Percentiles rank a stretch among this genome's conserved stretches.
Evolutionary conservation across 164 flowering plant species (phyloP).

Genomic region (Umbilicus rupestris): DNA sequence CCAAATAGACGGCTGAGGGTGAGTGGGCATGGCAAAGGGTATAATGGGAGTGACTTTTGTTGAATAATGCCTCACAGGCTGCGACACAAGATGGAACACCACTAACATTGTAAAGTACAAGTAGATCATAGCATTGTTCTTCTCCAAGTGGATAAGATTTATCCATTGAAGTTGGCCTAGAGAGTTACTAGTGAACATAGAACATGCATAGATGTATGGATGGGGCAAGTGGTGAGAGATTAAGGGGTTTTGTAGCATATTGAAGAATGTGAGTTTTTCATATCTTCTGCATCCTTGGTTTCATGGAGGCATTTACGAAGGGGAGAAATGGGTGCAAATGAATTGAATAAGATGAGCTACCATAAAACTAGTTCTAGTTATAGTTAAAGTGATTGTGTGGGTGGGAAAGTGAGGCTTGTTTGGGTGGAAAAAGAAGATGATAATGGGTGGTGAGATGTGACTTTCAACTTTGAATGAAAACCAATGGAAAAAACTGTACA

Average conservation of each 20-base stretch:
- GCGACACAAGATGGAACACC: not conserved
- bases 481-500: not conserved
- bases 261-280: no score
- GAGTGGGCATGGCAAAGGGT: not conserved
- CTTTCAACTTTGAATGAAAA: slow-evolving; percentile 4
- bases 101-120: not conserved
- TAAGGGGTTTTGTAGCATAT: no score
- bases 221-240: no score
- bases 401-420: slow-evolving; percentile 1
- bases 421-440: not conserved
- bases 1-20: not conserved
- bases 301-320: not conserved
- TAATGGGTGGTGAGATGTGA: not conserved
- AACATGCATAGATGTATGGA: no score
- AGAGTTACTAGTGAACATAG: no score
- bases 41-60: not conserved
- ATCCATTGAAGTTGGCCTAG: no score
- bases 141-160: not conserved
- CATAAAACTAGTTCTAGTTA: slow-evolving; percentile 1
- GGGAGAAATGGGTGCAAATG: not conserved
- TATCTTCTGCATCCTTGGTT: not conserved
- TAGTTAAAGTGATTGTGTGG: not conserved
- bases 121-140: not conserved
- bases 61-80: not conserved
- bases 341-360: not conserved